Conservation (phyloP, 148 eudicot species). For the Rhododendron simsii region DNA sequence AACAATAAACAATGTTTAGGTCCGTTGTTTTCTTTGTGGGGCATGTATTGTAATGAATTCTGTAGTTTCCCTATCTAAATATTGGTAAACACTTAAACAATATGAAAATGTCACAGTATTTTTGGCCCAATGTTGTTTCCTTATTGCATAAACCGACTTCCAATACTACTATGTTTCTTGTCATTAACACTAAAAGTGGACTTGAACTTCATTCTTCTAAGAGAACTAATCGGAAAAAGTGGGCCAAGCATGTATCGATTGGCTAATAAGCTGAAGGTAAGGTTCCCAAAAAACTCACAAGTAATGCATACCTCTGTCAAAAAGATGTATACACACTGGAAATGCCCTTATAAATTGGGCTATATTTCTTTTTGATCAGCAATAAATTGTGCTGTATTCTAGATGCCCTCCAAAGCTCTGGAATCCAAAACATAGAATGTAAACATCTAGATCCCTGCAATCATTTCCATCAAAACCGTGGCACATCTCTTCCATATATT, state of each 20-base stretch:
- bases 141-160: background rate
- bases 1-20: background rate
- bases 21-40: background rate
- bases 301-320: background rate
- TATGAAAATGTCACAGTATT: background rate
- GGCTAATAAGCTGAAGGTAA: background rate
- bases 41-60: background rate
- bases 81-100: background rate
- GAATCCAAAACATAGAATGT: background rate
- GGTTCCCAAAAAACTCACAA: background rate
- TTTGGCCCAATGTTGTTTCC: background rate
- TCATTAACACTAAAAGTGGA: background rate
- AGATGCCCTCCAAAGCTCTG: constrained; percentile 1
- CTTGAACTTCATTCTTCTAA: background rate
- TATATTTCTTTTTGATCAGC: background rate
- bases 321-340: constrained; percentile 4
- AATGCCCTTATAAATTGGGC: background rate
- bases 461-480: constrained; percentile 1
- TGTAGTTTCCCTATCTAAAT: background rate
- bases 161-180: background rate
- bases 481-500: constrained; percentile 4
- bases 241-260: background rate
- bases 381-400: background rate
- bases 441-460: background rate
- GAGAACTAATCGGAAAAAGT: background rate